Evolutionary conservation across 345 rosid genomes (phyloP).

Genomic region (Hibiscus syriacus): DNA sequence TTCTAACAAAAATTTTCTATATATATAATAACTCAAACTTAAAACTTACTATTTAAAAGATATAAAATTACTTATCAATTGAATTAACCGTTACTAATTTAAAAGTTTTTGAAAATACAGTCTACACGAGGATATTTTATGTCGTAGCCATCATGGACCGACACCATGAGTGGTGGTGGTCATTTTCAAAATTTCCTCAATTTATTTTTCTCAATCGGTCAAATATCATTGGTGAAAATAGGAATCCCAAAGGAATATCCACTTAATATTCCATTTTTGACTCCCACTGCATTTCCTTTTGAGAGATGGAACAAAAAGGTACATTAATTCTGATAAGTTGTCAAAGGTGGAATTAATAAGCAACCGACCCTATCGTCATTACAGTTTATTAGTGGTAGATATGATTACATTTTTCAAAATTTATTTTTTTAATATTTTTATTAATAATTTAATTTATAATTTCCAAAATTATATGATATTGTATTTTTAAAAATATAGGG

Average conservation of each 20-base stretch:
- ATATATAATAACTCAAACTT: too few relatives aligned
- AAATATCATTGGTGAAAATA: background rate
- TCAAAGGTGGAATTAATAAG: background rate
- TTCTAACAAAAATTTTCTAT: too few relatives aligned
- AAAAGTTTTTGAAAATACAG: too few relatives aligned
- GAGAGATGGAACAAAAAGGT: background rate
- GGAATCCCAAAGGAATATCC: background rate
- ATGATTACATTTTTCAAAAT: too few relatives aligned
- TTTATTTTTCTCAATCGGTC: background rate
- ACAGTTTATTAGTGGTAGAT: background rate
- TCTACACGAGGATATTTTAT: background rate
- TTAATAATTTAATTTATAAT: too few relatives aligned
- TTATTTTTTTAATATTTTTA: too few relatives aligned
- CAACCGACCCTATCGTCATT: background rate
- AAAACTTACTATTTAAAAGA: too few relatives aligned
- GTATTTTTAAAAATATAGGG: too few relatives aligned
- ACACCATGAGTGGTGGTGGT: background rate
- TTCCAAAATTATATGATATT: too few relatives aligned
- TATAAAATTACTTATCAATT: too few relatives aligned
- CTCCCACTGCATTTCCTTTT: background rate
- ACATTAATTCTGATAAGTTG: background rate
- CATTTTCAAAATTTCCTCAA: too few relatives aligned
- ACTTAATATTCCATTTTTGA: background rate
- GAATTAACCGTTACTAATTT: too few relatives aligned
- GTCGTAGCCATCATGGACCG: background rate